Base-by-base conservation (phyloP, 345 rosid species). In the Eucalyptus cloeziana region DNA sequence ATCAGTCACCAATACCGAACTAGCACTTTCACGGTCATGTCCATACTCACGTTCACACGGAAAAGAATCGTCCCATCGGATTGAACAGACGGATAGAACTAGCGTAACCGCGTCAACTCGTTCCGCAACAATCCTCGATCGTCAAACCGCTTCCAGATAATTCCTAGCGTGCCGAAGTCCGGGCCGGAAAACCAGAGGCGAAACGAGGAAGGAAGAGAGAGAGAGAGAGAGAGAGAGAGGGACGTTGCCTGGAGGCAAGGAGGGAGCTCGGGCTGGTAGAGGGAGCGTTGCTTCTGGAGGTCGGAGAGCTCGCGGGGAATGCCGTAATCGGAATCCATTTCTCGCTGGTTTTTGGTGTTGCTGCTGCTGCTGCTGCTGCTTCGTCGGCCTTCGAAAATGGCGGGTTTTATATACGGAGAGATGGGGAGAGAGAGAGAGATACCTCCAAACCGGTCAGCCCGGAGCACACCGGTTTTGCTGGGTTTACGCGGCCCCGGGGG, bases 281-380 rank as follows among this genome's bases (percentile, higher is more conserved):
- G 95, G 88, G 99, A 95, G 85, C 99, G 96, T 88, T 91, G 95
- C 86, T 96, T 93, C 89, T 97, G 99, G 88, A 97, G 99, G 60
- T 92, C 93, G 88, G 99, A 98, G 90, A 98, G 99, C 91, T 97
- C 97, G 90, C 98, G 91, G 91, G 99, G 96, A 91, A 96, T 94
- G 91, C 99, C 99, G 90, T 91, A 98, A 95, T 98, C 99, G 51
- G 99, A 98, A 90, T 98, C 98, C 99, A 98, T 98, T 76, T 89
- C 40, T 87, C 86, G 87, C 22, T 21, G 47, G 6, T 30, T 76
- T 71, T 17, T 5, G 10, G 11, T 37, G 71, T 7, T 31, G 44
- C 7, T 60, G 67, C 62, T 56, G 60, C 54, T 50, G 54, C 27
- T 56, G 30, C 30, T 56, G 30, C 30, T 40, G 47, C 14, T 76